Evolutionary conservation across 2,329 filamentous ascomycete species (phyloP), one percentile per base, ranked within the genome.

Genomic region (Cyphellophora attinorum): DNA sequence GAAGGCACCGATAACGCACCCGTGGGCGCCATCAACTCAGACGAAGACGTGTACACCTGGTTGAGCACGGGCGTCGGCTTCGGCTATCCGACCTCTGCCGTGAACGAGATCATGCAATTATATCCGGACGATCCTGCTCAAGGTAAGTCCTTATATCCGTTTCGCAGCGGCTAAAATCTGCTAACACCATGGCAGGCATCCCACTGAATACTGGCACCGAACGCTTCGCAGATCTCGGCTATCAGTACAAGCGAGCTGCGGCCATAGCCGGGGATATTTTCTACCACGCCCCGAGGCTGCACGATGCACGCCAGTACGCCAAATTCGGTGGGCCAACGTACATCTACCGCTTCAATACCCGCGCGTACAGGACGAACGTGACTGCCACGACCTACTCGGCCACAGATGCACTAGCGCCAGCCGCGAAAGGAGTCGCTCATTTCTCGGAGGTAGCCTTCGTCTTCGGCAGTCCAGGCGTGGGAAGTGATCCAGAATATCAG

Each of bases 341-440:
- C 58, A 71, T 67, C 47, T 80, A 77, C 56, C 67, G 71, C 30
- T 80, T 79, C 61, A 74, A 79, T 48, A 64, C 65, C 0, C 74
- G 78, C 50, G 77, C 76, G 50, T 61, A 66, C 37, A 68, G 73
- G 48, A 65, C 73, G 0, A 58, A 62, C 1, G 72, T 72, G 40
- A 70, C 74, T 5, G 23, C 32, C 4, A 34, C 32, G n/a, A 25
- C 11, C 11, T 14, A 13, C 5, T 55, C 65, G 14, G 55, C 65
- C 0, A 58, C 61, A 3, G 67, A 69, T 11, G 44, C 64, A 1
- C 52, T 57, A 1, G 53, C 55, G 11, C 54, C 60, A 1, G 54
- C 57, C 10, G 51, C 56, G 2, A 49, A 56, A 1, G 68, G 67
- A 1, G 67, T 64, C 0, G 63, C 64, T 0, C 74, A 77, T 50